These are phyloP conservation scores for Abelmoschus esculentus DNA, from an alignment of 345 rosid species.

Conservation along the genomic window DNA sequence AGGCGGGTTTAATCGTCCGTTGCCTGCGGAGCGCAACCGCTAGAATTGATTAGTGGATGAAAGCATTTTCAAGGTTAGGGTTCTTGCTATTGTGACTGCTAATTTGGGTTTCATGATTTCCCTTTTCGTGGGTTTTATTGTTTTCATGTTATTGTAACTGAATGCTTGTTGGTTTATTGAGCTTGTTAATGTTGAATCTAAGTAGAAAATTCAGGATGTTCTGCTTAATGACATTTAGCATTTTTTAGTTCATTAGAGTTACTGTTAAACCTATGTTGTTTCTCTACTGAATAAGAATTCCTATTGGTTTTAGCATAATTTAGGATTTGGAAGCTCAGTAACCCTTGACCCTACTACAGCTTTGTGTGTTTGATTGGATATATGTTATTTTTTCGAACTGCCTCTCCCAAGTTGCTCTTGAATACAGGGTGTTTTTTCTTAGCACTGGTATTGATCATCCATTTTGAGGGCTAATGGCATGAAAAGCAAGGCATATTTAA, in stretches of 20 bases:
- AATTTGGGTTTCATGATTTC: not conserved
- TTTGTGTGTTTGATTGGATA: not conserved
- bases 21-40: conserved; percentile 76
- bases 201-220: not conserved
- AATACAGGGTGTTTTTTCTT: conserved; percentile 6
- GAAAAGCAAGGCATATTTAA: not conserved
- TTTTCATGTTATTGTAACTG: conserved; percentile 1
- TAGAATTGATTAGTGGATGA: conserved; percentile 14
- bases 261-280: not conserved
- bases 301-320: not conserved
- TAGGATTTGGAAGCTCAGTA: not conserved
- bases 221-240: not conserved
- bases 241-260: not conserved
- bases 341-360: not conserved
- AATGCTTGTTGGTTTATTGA: conserved; percentile 1
- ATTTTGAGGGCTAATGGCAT: conserved; percentile 1
- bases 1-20: conserved; percentile 87
- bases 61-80: conserved; percentile 29
- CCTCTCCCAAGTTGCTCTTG: conserved; percentile 6
- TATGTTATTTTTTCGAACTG: not conserved
- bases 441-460: not conserved
- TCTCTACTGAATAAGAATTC: not conserved
- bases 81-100: not conserved
- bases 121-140: not conserved
- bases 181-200: not conserved